These are phyloP conservation scores for Fraxinus pennsylvanica DNA, from an alignment of 257 asterid species.

Conservation along the genomic window DNA sequence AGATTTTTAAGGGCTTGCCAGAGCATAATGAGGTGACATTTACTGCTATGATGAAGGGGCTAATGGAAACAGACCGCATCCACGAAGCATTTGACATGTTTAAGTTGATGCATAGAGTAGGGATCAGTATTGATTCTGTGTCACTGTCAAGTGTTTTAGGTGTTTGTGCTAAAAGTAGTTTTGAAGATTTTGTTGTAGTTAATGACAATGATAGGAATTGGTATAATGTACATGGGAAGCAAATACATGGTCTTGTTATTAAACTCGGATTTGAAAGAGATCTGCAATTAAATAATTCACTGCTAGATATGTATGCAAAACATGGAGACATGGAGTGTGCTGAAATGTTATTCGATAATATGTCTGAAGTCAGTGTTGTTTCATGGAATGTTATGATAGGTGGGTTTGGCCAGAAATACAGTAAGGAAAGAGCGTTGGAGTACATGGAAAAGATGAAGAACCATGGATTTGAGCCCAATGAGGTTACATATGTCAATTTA, in stretches of 20 bases:
- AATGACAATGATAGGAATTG: slow-evolving; percentile 26
- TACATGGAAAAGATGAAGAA: slow-evolving; percentile 53
- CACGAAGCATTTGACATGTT: slow-evolving; percentile 71
- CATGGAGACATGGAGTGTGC: slow-evolving; percentile 59
- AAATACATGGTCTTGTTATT: slow-evolving; percentile 57
- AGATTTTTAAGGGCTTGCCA: slow-evolving; percentile 52
- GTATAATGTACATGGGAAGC: slow-evolving; percentile 41
- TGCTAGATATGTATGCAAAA: slow-evolving; percentile 69
- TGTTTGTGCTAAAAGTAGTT: slow-evolving; percentile 49
- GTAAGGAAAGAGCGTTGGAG: slow-evolving; percentile 42
- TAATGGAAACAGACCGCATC: slow-evolving; percentile 47
- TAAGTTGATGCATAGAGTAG: slow-evolving; percentile 50
- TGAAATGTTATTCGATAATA: slow-evolving; percentile 47
- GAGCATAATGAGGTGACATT: slow-evolving; percentile 70
- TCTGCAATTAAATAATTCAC: slow-evolving; percentile 59
- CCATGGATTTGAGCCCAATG: slow-evolving; percentile 62
- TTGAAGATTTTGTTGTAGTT: slow-evolving; percentile 28
- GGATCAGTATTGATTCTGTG: slow-evolving; percentile 47
- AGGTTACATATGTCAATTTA: slow-evolving; percentile 55
- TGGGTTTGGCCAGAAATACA: slow-evolving; percentile 53
- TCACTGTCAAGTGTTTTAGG: slow-evolving; percentile 61
- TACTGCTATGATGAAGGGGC: slow-evolving; percentile 72
- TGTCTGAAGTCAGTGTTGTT: slow-evolving; percentile 55
- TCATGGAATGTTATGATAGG: slow-evolving; percentile 84
- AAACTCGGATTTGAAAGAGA: slow-evolving; percentile 56